Evolutionary conservation across 305 asterid genomes (phyloP), one percentile per base, ranked within the genome.

Genomic region (Stenogyne calaminthoides): DNA sequence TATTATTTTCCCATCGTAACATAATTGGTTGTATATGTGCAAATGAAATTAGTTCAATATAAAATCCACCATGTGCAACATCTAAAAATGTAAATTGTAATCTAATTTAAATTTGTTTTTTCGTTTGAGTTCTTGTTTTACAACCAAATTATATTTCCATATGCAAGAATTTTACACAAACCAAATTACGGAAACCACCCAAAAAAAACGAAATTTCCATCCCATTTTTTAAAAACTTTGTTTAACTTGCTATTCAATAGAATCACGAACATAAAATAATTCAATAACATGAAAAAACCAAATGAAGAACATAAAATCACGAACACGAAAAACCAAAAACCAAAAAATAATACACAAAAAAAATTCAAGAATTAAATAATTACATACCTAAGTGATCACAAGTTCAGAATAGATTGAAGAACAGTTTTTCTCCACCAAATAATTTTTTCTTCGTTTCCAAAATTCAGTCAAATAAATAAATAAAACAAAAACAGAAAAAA

Each of bases 371-470:
- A 15, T 49, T 40, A 40, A 7, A 58, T 16, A 70, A 71, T 60
- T 72, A 25, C 29, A 25, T 25, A 72, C 77, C 77, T 62, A 27
- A 62, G 11, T 16, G 27, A 69, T 39, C 42, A 22, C 25, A 22
- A 22, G 25, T 22, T 22, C 29, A 29, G 46, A 59, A 22, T 10
- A 47, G 64, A 64, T 52, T 20, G 32, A 36, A 62, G 60, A 61
- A 54, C 11, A 57, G 60, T 9, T n/a, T n/a, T 54, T 49, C 73
- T 66, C 66, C 67, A 63, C 72, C 76, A 64, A 75, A 46, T 36
- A 7, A 11, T 49, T 2, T 27, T 51, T 16, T 32, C 36, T 51
- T 15, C 25, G 0, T 16, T 10, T 20, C 36, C 12, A 14, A 46
- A 46, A 14, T 1, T 6, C 4, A 52, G 64, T 15, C 42, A 64